phyloP scores from a whole-genome alignment of 139 green algal genomes.

The Auxenochlorella pyrenoidosa region DNA sequence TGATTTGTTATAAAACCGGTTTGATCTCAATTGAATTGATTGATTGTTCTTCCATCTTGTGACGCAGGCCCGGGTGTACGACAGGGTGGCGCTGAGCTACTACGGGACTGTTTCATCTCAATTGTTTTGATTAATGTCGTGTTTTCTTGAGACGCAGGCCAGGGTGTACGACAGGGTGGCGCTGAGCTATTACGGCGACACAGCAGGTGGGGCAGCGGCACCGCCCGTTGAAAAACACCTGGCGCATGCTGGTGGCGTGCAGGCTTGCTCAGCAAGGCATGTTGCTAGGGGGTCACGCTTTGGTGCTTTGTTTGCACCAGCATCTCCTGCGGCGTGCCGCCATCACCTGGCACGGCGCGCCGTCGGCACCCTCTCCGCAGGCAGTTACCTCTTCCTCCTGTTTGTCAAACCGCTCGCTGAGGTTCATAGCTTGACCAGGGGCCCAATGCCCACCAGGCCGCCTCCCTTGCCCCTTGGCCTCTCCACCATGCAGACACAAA shows the following conservation, averaged over 20 bases:
- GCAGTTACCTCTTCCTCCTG: background rate
- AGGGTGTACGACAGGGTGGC: conserved; percentile 36
- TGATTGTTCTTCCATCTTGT: background rate
- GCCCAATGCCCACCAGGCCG: background rate
- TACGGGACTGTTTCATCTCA: too few relatives aligned
- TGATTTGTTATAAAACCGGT: too few relatives aligned
- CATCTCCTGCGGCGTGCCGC: background rate
- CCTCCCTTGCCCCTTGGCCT: background rate
- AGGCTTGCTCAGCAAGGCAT: too few relatives aligned
- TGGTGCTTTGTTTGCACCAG: background rate
- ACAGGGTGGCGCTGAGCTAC: conserved; percentile 26
- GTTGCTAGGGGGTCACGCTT: background rate
- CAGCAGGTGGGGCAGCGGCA: conserved; percentile 9
- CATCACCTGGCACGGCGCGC: too few relatives aligned
- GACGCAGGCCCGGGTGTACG: conserved; percentile 32
- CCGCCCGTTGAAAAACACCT: too few relatives aligned
- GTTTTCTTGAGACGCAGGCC: background rate
- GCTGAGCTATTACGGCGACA: conserved; percentile 9
- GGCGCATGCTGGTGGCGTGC: background rate
- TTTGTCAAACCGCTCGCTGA: background rate
- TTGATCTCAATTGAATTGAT: too few relatives aligned
- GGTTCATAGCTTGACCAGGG: too few relatives aligned
- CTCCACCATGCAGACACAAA: conserved; percentile 33
- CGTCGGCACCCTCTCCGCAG: background rate
- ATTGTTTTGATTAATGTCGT: too few relatives aligned